Conservation (phyloP, 1,284 basidiomycete species). For the Cystobasidiaceae sp. region DNA sequence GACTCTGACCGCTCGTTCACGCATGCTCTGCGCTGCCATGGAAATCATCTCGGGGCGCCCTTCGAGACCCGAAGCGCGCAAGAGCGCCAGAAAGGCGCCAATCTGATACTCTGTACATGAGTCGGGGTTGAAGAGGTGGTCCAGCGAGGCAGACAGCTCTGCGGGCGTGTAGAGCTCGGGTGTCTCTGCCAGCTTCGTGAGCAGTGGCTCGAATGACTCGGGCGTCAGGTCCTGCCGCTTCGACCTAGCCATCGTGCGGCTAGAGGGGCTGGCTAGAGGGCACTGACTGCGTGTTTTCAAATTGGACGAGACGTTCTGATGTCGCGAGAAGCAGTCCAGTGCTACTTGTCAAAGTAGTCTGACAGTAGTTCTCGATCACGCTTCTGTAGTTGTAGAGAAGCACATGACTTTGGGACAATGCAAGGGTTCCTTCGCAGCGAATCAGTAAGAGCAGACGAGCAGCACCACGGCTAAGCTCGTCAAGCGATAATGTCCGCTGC, state of each 20-base stretch:
- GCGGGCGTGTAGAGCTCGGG: slow-evolving; percentile 24
- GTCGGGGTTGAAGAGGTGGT: slow-evolving; percentile 33
- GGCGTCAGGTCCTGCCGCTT: slow-evolving; percentile 13
- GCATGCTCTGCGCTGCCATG: slow-evolving; percentile 68
- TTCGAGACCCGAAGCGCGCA: slow-evolving; percentile 40
- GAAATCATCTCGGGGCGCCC: slow-evolving; percentile 46
- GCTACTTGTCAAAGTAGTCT: too few relatives aligned
- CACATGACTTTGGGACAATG: too few relatives aligned
- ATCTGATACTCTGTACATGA: slow-evolving; percentile 38
- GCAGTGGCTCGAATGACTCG: slow-evolving; percentile 24
- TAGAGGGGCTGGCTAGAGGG: not conserved
- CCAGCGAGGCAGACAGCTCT: slow-evolving; percentile 33
- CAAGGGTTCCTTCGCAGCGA: too few relatives aligned
- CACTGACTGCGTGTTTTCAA: too few relatives aligned
- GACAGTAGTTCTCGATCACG: too few relatives aligned
- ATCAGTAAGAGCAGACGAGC: too few relatives aligned
- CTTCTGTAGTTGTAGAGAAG: not conserved
- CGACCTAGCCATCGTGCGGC: not conserved
- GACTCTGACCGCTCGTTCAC: slow-evolving; percentile 60
- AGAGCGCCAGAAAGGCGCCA: slow-evolving; percentile 41
- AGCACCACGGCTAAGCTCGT: too few relatives aligned
- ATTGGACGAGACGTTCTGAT: too few relatives aligned
- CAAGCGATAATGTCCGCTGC: too few relatives aligned
- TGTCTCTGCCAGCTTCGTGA: slow-evolving; percentile 12
- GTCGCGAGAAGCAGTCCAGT: too few relatives aligned